Conservation (phyloP, 768 basidiomycete species). For the Psilocybe sp. region DNA sequence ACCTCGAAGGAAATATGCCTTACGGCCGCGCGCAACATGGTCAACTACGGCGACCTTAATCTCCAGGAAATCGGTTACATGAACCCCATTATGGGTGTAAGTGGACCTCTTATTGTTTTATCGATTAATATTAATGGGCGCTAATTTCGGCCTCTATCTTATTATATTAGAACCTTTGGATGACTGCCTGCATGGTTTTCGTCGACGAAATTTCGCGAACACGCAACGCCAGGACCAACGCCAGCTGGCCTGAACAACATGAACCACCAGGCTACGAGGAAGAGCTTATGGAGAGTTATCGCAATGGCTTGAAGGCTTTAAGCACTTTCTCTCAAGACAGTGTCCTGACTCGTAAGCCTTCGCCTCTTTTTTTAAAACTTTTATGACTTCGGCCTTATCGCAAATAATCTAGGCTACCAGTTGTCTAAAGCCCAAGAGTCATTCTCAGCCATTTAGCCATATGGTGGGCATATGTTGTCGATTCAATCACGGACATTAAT, state of each 20-base stretch:
- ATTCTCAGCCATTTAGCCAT: slow-evolving; percentile 31
- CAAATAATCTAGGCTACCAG: slow-evolving; percentile 35
- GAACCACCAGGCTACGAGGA: slow-evolving; percentile 30
- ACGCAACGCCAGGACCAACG: slow-evolving; percentile 25
- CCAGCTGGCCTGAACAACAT: slow-evolving; percentile 23
- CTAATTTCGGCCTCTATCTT: slow-evolving; percentile 3
- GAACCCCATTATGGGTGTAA: slow-evolving; percentile 52
- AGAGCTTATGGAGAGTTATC: slow-evolving; percentile 37
- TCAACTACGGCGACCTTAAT: slow-evolving; percentile 35
- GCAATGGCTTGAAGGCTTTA: slow-evolving; percentile 38
- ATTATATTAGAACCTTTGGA: slow-evolving; percentile 40
- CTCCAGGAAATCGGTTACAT: slow-evolving; percentile 37
- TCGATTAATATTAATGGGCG: not conserved
- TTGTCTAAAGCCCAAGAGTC: slow-evolving; percentile 45
- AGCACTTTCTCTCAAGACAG: slow-evolving; percentile 43
- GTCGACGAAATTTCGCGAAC: slow-evolving; percentile 43
- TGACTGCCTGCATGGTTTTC: slow-evolving; percentile 43
- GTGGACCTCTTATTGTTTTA: slow-evolving; percentile 20
- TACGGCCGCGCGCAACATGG: slow-evolving; percentile 39
- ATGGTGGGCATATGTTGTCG: slow-evolving; percentile 3
- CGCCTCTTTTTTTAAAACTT: slow-evolving; percentile 6
- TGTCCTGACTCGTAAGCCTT: slow-evolving; percentile 41
- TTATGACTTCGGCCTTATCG: not conserved
- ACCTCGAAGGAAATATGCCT: slow-evolving; percentile 43
- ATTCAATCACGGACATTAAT: slow-evolving; percentile 5